These are phyloP conservation scores for Solanum aculeatissimum DNA, from an alignment of 305 asterid species.

Conservation along the genomic window DNA sequence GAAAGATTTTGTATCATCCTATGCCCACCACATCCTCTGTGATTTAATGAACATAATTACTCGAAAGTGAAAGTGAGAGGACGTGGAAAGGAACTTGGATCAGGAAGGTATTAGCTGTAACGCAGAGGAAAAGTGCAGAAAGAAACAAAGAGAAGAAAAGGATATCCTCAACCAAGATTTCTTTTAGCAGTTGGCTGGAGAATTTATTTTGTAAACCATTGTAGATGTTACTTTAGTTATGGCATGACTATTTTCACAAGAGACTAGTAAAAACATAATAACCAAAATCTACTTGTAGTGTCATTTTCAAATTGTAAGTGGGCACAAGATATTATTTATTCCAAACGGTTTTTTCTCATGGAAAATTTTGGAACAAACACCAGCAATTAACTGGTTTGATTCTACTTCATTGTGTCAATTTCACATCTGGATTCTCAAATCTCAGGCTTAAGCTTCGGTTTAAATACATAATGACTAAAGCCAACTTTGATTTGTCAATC, in stretches of 20 bases:
- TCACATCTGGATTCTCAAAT: neutral
- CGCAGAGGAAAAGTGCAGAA: neutral
- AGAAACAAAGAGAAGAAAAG: neutral
- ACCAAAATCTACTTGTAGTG: neutral
- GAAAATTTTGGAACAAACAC: neutral
- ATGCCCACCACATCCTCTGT: neutral
- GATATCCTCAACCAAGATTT: neutral
- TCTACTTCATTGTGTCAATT: neutral
- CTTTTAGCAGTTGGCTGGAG: neutral
- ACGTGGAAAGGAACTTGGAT: neutral
- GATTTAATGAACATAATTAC: neutral
- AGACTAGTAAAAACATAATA: neutral
- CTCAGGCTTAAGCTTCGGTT: neutral
- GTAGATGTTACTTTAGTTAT: neutral
- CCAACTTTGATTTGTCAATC: neutral
- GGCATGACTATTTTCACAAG: neutral
- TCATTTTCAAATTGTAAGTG: neutral
- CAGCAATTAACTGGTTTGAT: neutral
- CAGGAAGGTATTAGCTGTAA: neutral
- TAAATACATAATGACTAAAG: neutral
- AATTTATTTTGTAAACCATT: neutral
- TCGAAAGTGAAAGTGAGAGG: neutral
- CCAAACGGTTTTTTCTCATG: neutral
- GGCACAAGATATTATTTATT: neutral
- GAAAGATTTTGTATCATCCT: neutral